These are phyloP conservation scores for Lolium perenne DNA, from an alignment of 176 grass and related monocot species.

Conservation along the genomic window DNA sequence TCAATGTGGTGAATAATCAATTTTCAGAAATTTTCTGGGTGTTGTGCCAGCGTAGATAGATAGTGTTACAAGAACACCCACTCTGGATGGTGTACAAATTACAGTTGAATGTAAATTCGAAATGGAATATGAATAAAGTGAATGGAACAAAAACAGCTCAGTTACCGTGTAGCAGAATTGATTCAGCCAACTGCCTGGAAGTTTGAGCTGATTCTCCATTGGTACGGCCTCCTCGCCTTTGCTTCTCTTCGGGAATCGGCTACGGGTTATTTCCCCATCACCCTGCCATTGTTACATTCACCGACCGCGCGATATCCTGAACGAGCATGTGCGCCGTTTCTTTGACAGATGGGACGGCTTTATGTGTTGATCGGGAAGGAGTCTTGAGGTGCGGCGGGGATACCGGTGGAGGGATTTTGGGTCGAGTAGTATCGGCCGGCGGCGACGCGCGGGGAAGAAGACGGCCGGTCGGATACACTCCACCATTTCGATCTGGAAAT, in stretches of 20 bases:
- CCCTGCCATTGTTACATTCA: too few relatives aligned
- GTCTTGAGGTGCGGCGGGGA: too few relatives aligned
- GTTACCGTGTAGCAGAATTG: neutral
- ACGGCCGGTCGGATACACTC: neutral
- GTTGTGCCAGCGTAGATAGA: constrained; percentile 8
- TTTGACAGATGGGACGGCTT: neutral
- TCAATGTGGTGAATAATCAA: too few relatives aligned
- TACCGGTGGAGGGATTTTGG: neutral
- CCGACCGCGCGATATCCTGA: neutral
- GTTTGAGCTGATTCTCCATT: neutral
- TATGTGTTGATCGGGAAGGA: neutral
- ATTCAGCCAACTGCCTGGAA: neutral
- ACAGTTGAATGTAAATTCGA: neutral
- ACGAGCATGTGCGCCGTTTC: neutral
- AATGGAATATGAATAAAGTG: neutral
- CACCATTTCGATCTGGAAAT: too few relatives aligned
- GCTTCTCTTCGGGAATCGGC: too few relatives aligned
- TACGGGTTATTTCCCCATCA: too few relatives aligned
- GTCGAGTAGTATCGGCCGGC: neutral
- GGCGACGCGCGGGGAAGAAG: neutral
- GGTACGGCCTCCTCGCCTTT: neutral
- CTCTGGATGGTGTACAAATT: constrained; percentile 6
- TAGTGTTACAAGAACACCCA: neutral
- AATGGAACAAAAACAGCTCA: too few relatives aligned
- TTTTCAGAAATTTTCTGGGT: constrained; percentile 23